Evolutionary conservation across 805 yeast species (phyloP), one percentile per base, ranked within the genome.

Genomic region (Maudiozyma serrabonitensis): DNA sequence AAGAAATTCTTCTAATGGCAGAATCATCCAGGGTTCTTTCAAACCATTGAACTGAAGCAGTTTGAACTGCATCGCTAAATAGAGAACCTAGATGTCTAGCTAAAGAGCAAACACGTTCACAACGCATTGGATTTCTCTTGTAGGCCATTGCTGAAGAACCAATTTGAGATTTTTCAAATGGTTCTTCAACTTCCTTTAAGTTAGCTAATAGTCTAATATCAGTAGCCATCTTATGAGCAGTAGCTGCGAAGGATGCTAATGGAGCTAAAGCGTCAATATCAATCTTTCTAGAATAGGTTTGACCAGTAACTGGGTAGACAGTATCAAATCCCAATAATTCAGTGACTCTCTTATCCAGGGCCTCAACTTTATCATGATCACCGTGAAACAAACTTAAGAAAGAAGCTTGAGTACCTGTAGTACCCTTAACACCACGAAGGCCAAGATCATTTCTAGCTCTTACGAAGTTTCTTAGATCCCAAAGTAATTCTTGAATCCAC

Each of bases 61-160:
- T 93, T 72, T 88, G 93, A 60, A 91, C 86, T 48, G 96, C 95
- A 70, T 93, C 98, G 64, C 77, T 88, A 73, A 84, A 86, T 59
- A 89, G 74, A 16, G 95, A 84, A 56, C 96, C 95, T 70, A 93
- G 70, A 69, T 91, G 98, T 75, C 99, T 87, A 19, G 98, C 81
- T 57, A 93, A 78, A n/a, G 99, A 93, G 74, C 99, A 93, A 52
- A 93, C 97, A 71, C 99, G 82, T 75, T 93, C 99, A 66, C 91
- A 84, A 75, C 99, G 85, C 99, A 93, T 93, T 70, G 99, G 99
- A 74, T 93, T 93, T 75, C 99, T 84, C 80, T 93, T 93, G 77
- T 93, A 93, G 31, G 99, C 99, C 99, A 93, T 93, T 41, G 99
- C 99, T 49, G 88, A 79, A 12, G 97, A 89, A 41, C 99, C 99